A percentile compares a stretch with the other conserved stretches of the same genome.
Evolutionary conservation across 768 basidiomycete species (phyloP).

Genomic region (Suillus subalutaceus): DNA sequence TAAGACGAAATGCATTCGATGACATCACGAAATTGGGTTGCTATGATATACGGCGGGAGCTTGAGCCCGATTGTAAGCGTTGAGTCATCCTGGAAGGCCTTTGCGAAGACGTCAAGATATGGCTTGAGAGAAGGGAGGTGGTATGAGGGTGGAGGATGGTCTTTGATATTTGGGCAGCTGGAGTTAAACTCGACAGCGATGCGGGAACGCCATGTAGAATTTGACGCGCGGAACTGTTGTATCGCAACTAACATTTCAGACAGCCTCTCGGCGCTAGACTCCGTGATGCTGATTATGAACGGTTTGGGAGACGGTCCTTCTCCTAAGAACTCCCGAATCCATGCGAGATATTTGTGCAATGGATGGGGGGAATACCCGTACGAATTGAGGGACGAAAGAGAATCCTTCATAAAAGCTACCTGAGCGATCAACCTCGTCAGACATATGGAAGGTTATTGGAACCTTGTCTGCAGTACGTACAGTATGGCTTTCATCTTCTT

Average conservation of each 20-base stretch:
- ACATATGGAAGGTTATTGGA: slow-evolving; percentile 7
- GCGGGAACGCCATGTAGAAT: slow-evolving; percentile 38
- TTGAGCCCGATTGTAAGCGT: slow-evolving; percentile 75
- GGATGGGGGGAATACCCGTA: slow-evolving; percentile 88
- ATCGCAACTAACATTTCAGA: slow-evolving; percentile 59
- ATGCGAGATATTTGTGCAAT: slow-evolving; percentile 63
- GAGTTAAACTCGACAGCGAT: slow-evolving; percentile 84
- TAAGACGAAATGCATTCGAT: slow-evolving; percentile 49
- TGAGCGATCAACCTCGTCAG: slow-evolving; percentile 27
- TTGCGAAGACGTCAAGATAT: slow-evolving; percentile 57
- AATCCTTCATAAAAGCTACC: slow-evolving; percentile 60
- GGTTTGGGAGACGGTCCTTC: slow-evolving; percentile 53
- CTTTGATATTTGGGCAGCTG: slow-evolving; percentile 79
- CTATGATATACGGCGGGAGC: slow-evolving; percentile 73
- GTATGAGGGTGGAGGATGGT: slow-evolving; percentile 69
- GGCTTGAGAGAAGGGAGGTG: slow-evolving; percentile 51
- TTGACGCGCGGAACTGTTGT: slow-evolving; percentile 52
- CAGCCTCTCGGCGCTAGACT: slow-evolving; percentile 55
- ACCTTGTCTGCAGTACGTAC: slow-evolving; percentile 39
- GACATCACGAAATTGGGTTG: slow-evolving; percentile 60
- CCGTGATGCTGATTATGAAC: slow-evolving; percentile 80
- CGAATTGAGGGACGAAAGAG: slow-evolving; percentile 72
- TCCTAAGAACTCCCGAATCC: slow-evolving; percentile 52
- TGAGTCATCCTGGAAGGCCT: slow-evolving; percentile 49
- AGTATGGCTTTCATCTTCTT: slow-evolving; percentile 63